Evolutionary conservation across 2,329 filamentous ascomycete species (phyloP).

Genomic region (Coniochaeta sp.): DNA sequence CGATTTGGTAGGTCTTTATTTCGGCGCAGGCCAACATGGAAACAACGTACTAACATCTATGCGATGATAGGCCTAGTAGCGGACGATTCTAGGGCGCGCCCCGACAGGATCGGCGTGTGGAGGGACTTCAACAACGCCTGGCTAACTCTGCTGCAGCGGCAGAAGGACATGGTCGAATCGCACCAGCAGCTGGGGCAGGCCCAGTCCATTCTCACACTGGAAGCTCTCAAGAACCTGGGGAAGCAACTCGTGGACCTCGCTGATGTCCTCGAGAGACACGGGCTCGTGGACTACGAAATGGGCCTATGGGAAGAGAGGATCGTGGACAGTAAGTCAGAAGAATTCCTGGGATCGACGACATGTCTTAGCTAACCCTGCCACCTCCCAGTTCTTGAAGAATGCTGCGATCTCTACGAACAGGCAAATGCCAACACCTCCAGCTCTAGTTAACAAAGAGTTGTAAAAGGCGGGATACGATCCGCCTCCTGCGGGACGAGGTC

Average conservation of each 20-base stretch:
- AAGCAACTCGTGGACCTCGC: constrained; percentile 76
- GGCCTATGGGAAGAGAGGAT: constrained; percentile 95
- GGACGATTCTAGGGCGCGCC: constrained; percentile 65
- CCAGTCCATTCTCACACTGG: constrained; percentile 59
- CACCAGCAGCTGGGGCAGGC: constrained; percentile 49
- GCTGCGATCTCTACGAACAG: constrained; percentile 38
- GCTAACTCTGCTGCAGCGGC: constrained; percentile 75
- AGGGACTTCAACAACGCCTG: constrained; percentile 91
- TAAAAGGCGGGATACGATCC: constrained; percentile 15
- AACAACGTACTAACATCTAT: not conserved
- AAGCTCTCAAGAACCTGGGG: constrained; percentile 70
- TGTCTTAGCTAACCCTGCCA: not conserved
- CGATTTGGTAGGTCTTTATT: constrained; percentile 41
- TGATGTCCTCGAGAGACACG: constrained; percentile 80
- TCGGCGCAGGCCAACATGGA: no score
- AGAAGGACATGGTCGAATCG: constrained; percentile 66
- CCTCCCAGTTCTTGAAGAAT: constrained; percentile 24
- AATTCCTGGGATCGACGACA: not conserved
- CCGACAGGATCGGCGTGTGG: constrained; percentile 83
- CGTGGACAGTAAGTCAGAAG: constrained; percentile 61
- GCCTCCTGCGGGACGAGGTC: not conserved
- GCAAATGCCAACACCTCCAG: constrained; percentile 14
- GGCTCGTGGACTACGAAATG: constrained; percentile 96
- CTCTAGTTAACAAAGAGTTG: constrained; percentile 13
- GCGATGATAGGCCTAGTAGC: constrained; percentile 64